Evolutionary conservation across 331 rosid species (phyloP).

Genomic region (Phaseolus coccineus): DNA sequence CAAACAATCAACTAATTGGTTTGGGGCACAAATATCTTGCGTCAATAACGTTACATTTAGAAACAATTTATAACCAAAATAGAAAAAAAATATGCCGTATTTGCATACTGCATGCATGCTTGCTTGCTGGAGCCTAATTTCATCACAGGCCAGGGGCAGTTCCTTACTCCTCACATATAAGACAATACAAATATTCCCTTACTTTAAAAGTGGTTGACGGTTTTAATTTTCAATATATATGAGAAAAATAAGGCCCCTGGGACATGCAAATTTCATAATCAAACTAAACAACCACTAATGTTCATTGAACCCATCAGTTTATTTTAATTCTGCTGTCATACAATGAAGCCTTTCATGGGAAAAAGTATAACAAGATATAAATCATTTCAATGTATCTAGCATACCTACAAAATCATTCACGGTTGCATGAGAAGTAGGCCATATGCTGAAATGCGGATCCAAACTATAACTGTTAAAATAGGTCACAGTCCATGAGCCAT

Average conservation of each 20-base stretch:
- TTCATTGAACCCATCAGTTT: constrained; percentile 9
- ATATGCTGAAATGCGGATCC: neutral
- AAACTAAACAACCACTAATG: neutral
- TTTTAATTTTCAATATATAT: too few relatives aligned
- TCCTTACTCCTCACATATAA: neutral
- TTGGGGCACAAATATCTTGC: neutral
- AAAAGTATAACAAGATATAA: neutral
- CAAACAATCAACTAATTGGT: neutral
- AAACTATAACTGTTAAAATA: neutral
- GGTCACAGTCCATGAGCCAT: neutral
- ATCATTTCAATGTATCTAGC: neutral
- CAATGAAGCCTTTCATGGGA: neutral
- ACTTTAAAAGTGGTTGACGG: too few relatives aligned
- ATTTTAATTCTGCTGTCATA: neutral
- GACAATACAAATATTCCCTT: neutral
- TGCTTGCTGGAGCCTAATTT: neutral
- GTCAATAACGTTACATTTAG: neutral
- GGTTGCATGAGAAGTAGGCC: neutral
- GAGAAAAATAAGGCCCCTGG: too few relatives aligned
- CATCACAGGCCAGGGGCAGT: neutral
- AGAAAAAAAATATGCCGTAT: neutral
- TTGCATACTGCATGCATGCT: neutral
- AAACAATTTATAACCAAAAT: neutral
- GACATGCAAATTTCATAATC: neutral
- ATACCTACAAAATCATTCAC: neutral